phyloP scores from a whole-genome alignment of 371 early-diverging fungal species.

The Coemansia sp. region DNA sequence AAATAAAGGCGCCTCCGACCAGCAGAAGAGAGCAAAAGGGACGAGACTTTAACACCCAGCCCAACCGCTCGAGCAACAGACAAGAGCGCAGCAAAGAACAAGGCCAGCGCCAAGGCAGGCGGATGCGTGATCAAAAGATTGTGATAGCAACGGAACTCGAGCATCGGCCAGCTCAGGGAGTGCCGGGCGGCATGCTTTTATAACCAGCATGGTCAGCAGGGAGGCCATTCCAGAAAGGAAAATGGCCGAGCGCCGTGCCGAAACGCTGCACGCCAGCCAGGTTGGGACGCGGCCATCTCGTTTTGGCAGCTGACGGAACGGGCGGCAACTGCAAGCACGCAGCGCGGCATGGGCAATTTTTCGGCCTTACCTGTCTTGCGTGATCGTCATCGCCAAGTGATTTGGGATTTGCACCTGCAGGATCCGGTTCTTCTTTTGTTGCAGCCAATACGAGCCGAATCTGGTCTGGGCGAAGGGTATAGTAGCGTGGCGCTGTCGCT shows the following conservation, averaged over 20 bases:
- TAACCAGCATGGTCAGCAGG: not conserved
- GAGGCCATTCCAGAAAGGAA: not conserved
- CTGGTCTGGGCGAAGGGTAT: not conserved
- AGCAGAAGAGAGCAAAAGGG: not conserved
- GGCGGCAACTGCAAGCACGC: not conserved
- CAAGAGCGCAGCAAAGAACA: not conserved
- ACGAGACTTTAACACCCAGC: not conserved
- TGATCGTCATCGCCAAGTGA: conserved; percentile 23
- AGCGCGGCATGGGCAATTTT: conserved; percentile 22
- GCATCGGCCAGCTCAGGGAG: no score
- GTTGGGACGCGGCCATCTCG: no score
- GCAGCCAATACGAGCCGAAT: no score
- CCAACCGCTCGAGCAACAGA: not conserved
- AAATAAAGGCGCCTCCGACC: not conserved
- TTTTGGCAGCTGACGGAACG: no score
- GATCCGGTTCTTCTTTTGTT: not conserved
- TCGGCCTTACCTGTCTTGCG: conserved; percentile 42
- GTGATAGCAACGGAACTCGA: not conserved
- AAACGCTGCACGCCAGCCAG: not conserved
- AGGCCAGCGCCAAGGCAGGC: not conserved
- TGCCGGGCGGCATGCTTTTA: not conserved
- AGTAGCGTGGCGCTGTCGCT: not conserved
- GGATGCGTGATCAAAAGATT: conserved; percentile 3
- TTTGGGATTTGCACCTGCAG: conserved; percentile 3
- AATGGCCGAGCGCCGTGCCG: conserved; percentile 10